Base-by-base conservation (phyloP, 1,284 basidiomycete species). In the Malassezia psittaci region DNA sequence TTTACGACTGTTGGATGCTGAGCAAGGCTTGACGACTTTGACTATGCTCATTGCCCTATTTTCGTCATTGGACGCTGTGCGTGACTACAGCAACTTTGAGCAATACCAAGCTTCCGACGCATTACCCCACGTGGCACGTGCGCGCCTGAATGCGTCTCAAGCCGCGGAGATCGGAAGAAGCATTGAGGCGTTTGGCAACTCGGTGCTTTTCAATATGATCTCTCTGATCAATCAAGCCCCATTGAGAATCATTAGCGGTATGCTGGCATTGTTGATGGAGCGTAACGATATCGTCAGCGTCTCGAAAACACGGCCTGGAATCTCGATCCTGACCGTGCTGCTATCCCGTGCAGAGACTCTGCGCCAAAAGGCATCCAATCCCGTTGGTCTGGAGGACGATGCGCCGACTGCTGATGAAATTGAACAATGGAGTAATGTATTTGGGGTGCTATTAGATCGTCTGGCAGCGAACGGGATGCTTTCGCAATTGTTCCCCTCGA, bases 41-140 rank as follows among this genome's bases (percentile, higher is more conserved):
- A 96, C 90, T 1, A 83, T 98, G 42, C 81, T 98, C 35, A 85
- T 96, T 41, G 91, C 91, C 0, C 90, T 87, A 63, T 98, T 96
- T 78, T 83, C 83, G 54, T 88, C 94, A 72, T 80, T 98, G 53
- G 93, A 96, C 72, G 68, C 69, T 0, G 72, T 74, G 6, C 48
- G 50, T 9, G 33, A 64, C 29, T 57, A 54, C 32, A 50, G 53
- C 1, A n/a, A 42, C 6, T 48, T 59, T 24, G 64, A 66, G 48
- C 52, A 58, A 33, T 59, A 48, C 40, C 51, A 37, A 12, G 44
- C 40, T 35, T 24, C 34, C 5, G 47, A 55, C 15, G 21, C 54
- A 5, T 38, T 57, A 32, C 54, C 44, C 10, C 54, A 53, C 16
- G 48, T 15, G n/a, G 38, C 15, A 7, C 48, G 49, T 41, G 40